Base-by-base conservation (phyloP, 202 grass and related monocot genomes). In the Hordeum pubiflorum region DNA sequence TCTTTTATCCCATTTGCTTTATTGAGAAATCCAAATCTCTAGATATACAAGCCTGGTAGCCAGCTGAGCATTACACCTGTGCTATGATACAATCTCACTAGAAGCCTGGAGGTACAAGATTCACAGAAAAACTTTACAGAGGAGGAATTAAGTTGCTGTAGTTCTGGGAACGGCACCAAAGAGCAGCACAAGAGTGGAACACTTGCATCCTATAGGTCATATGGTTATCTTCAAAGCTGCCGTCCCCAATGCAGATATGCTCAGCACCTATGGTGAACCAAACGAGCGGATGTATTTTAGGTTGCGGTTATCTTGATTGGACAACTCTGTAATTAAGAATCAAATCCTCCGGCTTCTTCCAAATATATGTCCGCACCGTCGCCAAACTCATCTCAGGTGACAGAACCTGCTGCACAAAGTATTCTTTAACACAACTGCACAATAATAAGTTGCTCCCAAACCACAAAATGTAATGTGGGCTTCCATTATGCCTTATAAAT, bases 281-380 rank as follows among this genome's bases (percentile, higher is more conserved):
- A 29, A 63, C 11, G 77, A 70, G 23, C 76, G 75, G 61, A 37
- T 75, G 74, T 70, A 65, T 60, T 48, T 65, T 31, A 85, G 78
- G 66, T 50, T 20, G 23, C 38, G 22, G 66, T 92, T 74, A 95
- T 85, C 83, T 89, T 3, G 80, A 72, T 12, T 90, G 92, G 26
- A 91, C 82, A 63, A 88, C 69, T 95, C 92, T 94, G 59, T 95
- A 99, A 46, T 99, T 83, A 74, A 99, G 90, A 89, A 95, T 86
- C 87, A 99, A 79, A 79, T 99, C 92, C 75, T 99, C 92, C 5
- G 88, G 75, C 78, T 93, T 99, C 88, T 95, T 99, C 96, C 96
- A 99, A 24, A 99, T 86, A 75, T 95, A 95, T 72, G 92, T 88
- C 79, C 89, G 65, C 17, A 99, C 92, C 13, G 92, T 95, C 31